These are phyloP conservation scores for Mucor ambiguus DNA, from an alignment of 371 early-diverging fungal genomes.

Conservation along the genomic window DNA sequence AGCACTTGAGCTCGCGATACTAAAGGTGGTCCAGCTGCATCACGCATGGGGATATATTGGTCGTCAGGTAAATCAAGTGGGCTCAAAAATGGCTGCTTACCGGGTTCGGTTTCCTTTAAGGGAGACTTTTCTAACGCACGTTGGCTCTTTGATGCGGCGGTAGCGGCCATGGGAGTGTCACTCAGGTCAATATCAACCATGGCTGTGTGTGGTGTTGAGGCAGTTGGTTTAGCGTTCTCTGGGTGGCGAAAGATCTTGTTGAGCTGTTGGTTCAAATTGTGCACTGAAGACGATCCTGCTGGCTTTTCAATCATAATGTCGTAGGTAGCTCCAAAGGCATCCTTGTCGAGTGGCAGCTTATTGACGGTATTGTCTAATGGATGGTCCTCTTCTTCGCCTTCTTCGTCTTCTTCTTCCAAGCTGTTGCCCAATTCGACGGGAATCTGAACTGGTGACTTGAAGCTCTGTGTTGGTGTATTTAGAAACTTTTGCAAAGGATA, in stretches of 20 bases:
- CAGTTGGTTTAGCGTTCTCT: neutral
- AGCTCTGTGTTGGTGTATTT: neutral
- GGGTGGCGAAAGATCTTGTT: conserved; percentile 1
- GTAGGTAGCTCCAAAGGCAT: neutral
- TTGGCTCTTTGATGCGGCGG: neutral
- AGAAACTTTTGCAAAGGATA: conserved; percentile 23
- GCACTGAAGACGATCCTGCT: neutral
- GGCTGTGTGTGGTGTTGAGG: neutral
- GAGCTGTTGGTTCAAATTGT: neutral
- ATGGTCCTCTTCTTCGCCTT: neutral
- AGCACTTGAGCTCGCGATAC: conserved; percentile 21
- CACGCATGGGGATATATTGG: conserved; percentile 15
- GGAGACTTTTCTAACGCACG: neutral
- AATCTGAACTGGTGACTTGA: neutral
- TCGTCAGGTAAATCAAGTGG: conserved; percentile 25
- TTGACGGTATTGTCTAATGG: neutral
- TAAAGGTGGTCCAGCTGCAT: conserved; percentile 16
- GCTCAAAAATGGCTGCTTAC: conserved; percentile 10
- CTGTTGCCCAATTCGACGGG: neutral
- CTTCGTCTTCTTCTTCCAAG: neutral
- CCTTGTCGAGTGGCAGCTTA: neutral
- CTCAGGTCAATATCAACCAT: neutral
- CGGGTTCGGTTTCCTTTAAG: neutral
- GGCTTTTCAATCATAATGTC: neutral
- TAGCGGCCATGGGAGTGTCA: neutral